Base-by-base conservation (phyloP, 176 grass and related monocot genomes). In the Canna indica region DNA sequence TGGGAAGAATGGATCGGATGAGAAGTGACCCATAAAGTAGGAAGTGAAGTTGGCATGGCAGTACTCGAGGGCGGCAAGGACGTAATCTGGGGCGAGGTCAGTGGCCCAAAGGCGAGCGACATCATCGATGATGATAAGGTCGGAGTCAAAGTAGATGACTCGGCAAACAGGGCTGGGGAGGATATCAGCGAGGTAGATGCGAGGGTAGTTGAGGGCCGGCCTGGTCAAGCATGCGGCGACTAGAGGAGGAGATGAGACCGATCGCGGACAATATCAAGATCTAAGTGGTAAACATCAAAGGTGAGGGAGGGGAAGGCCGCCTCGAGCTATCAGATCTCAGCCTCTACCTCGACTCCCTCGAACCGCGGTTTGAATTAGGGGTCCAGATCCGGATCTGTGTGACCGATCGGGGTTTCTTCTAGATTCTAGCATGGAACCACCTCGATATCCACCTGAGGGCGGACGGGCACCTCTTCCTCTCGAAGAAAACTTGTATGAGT, bases 31-130 rank as follows among this genome's bases (percentile, higher is more conserved):
- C 24, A 89, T 99, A 76, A 99, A 99, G 78, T 99, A 99, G 75
- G 89, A 85, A n/a, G 88, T 85, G 82, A 99, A 88, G 78, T 99
- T 99, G n/a, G 94, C 94, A 79, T 99, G 80, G 84, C 94, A 93
- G 69, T 99, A 99, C 75, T 99, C 94, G 11, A 89, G 94, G 0
- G 94, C 94, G 2, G 86, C 94, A 45, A 99, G 86, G 31, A 86
- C 86, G 30, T 85, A 79, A 38, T 35, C 18, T 1, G 85, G 81
- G 7, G 75, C 79, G 36, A 99, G 86, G 73, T 91, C 84, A 17
- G 85, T 99, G 72, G 89, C 80, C 94, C 89, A 93, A 59, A 99
- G 81, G 41, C 74, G 82, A 6, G 89, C 94, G 54, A 99, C 89
- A 75, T 93, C 94, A 79, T 99, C 94, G 56, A 99, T 86, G 64